A percentile compares a stretch with the other conserved stretches of the same genome.
These are phyloP conservation scores for Pseudocercospora fijiensis DNA, from an alignment of 2,329 filamentous ascomycete genomes.

Conservation along the genomic window DNA sequence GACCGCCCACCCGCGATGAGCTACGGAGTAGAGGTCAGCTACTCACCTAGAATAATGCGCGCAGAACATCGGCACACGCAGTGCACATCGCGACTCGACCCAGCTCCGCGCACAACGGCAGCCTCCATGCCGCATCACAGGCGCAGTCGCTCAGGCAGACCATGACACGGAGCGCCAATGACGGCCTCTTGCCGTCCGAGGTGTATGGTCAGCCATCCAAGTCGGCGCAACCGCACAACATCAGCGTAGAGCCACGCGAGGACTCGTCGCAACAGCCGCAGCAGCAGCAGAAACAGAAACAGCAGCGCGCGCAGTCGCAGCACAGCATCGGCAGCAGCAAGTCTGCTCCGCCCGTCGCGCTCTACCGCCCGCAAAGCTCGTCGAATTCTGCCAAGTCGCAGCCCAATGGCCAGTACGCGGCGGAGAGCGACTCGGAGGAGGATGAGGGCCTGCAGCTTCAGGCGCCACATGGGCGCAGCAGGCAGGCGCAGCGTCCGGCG, in stretches of 20 bases:
- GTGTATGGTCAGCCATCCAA: constrained; percentile 30
- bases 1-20: too few species aligned
- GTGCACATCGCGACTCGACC: background rate
- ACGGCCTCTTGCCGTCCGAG: constrained; percentile 27
- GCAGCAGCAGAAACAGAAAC: background rate
- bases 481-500: constrained; percentile 14
- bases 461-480: constrained; percentile 39
- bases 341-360: constrained; percentile 15
- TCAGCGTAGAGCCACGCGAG: constrained; percentile 13
- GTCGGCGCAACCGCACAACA: constrained; percentile 32
- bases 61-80: too few species aligned
- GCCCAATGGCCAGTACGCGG: constrained; percentile 25
- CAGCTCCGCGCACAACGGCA: background rate
- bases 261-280: background rate
- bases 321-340: constrained; percentile 19
- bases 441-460: constrained; percentile 52
- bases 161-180: constrained; percentile 30
- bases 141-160: constrained; percentile 3
- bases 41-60: too few species aligned
- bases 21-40: too few species aligned
- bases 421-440: constrained; percentile 39
- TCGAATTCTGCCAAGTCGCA: constrained; percentile 17
- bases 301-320: background rate
- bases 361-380: constrained; percentile 18
- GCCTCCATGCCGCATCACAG: constrained; percentile 15